Evolutionary conservation across 805 yeast species (phyloP).

Genomic region (Candida chilensis): DNA sequence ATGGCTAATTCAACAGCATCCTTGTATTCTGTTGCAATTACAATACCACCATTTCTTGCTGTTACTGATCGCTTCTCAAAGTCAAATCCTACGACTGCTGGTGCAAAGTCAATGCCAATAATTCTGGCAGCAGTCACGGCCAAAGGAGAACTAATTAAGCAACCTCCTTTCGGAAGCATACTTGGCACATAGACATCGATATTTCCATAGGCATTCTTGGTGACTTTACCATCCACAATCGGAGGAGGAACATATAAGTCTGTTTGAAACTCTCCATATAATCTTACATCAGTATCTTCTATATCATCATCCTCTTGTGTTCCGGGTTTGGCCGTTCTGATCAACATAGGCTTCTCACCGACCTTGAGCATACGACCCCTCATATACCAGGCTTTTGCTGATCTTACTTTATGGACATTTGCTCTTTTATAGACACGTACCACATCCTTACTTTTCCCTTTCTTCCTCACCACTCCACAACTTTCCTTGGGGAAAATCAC

Average conservation of each 20-base stretch:
- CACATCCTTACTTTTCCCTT: constrained; percentile 23
- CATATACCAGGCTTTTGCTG: constrained; percentile 84
- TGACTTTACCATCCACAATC: constrained; percentile 55
- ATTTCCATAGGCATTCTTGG: constrained; percentile 74
- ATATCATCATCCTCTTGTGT: constrained; percentile 25
- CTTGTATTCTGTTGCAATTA: constrained; percentile 52
- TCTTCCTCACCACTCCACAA: constrained; percentile 64
- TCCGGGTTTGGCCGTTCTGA: constrained; percentile 17
- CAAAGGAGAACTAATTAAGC: constrained; percentile 41
- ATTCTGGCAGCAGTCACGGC: constrained; percentile 66
- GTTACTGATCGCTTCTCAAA: constrained; percentile 42
- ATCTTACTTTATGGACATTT: constrained; percentile 52
- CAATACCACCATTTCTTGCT: constrained; percentile 48
- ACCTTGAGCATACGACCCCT: constrained; percentile 66
- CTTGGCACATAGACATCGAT: constrained; percentile 68
- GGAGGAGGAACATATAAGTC: constrained; percentile 61
- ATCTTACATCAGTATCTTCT: constrained; percentile 45
- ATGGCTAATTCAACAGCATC: constrained; percentile 52
- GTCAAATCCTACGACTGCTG: constrained; percentile 83
- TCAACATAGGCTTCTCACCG: constrained; percentile 60
- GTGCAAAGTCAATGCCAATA: constrained; percentile 70
- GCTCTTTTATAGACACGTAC: constrained; percentile 61
- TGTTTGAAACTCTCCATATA: constrained; percentile 78
- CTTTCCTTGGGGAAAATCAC: constrained; percentile 57
- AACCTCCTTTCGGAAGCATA: constrained; percentile 82